Conservation (phyloP, 805 yeast species). For the Zygosaccharomyces lentus region DNA sequence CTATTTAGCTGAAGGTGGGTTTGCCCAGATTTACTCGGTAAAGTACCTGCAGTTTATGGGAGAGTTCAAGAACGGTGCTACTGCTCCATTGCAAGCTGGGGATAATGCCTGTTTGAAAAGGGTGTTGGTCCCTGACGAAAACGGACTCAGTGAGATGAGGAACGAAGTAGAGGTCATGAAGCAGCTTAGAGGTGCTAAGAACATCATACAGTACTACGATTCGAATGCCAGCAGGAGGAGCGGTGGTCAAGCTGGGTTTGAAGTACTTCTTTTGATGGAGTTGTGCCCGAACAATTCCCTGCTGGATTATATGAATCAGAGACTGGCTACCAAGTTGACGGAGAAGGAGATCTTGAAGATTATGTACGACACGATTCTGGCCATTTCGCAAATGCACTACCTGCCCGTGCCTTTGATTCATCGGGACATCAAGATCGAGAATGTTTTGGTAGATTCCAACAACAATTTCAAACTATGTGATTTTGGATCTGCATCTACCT, state of each 20-base stretch:
- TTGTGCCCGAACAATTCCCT: constrained; percentile 83
- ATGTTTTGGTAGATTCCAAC: constrained; percentile 71
- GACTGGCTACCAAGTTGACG: constrained; percentile 70
- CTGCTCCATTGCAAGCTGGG: constrained; percentile 42
- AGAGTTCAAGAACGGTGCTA: constrained; percentile 20
- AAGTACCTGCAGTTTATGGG: constrained; percentile 37
- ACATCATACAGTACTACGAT: constrained; percentile 67
- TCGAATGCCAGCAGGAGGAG: constrained; percentile 62
- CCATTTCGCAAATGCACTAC: constrained; percentile 81
- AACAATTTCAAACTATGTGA: constrained; percentile 82
- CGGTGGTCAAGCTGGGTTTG: constrained; percentile 52
- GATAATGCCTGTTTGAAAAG: constrained; percentile 66
- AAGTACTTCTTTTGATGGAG: constrained; percentile 90
- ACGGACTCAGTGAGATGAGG: constrained; percentile 59
- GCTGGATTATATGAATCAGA: constrained; percentile 84
- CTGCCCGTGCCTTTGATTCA: constrained; percentile 68
- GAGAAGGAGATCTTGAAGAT: constrained; percentile 77
- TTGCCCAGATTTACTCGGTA: constrained; percentile 74
- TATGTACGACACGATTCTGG: constrained; percentile 75
- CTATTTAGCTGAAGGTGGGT: constrained; percentile 71
- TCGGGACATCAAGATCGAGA: constrained; percentile 91
- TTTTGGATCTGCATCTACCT: constrained; percentile 76
- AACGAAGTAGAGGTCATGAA: constrained; percentile 80
- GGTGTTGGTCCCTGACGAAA: constrained; percentile 67
- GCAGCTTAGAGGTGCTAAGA: constrained; percentile 48